Evolutionary conservation across 2,329 filamentous ascomycete genomes (phyloP).

Genomic region (Aspergillus alliaceus): DNA sequence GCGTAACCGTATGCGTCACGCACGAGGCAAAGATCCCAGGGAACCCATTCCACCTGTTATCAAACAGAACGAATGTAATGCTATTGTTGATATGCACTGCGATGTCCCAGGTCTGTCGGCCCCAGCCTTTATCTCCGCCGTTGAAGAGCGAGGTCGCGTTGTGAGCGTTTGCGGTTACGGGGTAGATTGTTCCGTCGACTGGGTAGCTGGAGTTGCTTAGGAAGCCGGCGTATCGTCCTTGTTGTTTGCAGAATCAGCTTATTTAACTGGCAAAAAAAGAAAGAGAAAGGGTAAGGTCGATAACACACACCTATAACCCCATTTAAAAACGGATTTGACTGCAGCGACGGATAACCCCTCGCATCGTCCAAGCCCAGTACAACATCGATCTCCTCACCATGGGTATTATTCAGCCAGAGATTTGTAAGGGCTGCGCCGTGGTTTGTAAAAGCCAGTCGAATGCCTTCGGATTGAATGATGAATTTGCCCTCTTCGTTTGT

Average conservation of each 20-base stretch:
- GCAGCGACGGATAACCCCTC: neutral
- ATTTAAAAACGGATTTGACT: slow-evolving; percentile 1
- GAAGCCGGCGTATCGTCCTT: slow-evolving; percentile 1
- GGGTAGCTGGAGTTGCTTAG: no score
- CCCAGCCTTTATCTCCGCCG: slow-evolving; percentile 3
- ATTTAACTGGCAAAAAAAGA: no score
- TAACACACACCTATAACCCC: slow-evolving; percentile 3
- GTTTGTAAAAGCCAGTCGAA: slow-evolving; percentile 2
- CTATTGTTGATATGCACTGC: neutral
- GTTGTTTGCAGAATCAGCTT: no score
- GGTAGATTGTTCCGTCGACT: no score
- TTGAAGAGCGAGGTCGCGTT: no score
- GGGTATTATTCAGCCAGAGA: slow-evolving; percentile 1
- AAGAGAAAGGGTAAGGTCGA: no score
- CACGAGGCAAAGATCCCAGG: neutral
- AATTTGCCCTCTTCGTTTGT: slow-evolving; percentile 1
- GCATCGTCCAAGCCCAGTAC: neutral
- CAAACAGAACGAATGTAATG: slow-evolving; percentile 4
- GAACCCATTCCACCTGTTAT: slow-evolving; percentile 3
- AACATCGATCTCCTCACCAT: slow-evolving; percentile 2
- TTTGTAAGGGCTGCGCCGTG: slow-evolving; percentile 1
- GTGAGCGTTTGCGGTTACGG: slow-evolving; percentile 1
- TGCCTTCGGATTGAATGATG: slow-evolving; percentile 1
- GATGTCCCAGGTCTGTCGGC: slow-evolving; percentile 1
- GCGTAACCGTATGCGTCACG: neutral